A percentile compares a stretch with the other conserved stretches of the same genome.
phyloP scores from a whole-genome alignment of 352 stramenopile genomes.

The Globisporangium megalacanthum region DNA sequence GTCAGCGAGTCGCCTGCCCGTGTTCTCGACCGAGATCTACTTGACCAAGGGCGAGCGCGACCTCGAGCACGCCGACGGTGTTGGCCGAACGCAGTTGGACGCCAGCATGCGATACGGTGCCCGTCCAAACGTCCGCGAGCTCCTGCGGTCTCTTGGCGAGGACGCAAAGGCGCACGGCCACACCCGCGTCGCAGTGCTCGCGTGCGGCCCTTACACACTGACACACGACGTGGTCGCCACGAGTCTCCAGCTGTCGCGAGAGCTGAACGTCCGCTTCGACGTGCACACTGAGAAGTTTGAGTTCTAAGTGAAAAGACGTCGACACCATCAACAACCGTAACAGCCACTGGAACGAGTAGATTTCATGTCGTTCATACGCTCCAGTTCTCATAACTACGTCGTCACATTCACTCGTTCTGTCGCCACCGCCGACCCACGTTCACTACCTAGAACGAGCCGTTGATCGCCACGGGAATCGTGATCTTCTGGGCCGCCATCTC shows the following conservation, averaged over 20 bases:
- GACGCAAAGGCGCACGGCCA: not conserved
- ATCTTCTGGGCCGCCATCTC: slow-evolving; percentile 11
- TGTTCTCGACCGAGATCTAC: slow-evolving; percentile 33
- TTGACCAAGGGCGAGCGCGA: slow-evolving; percentile 25
- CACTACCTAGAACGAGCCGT: slow-evolving; percentile 1
- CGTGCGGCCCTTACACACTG: not conserved
- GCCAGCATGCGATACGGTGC: not conserved
- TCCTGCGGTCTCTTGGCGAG: not conserved
- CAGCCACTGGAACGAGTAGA: too few species aligned
- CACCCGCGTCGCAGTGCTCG: not conserved
- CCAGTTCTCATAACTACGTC: not conserved
- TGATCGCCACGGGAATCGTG: slow-evolving; percentile 9
- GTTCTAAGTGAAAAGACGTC: not conserved
- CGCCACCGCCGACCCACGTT: not conserved
- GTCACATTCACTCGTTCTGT: not conserved
- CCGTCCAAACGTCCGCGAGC: not conserved
- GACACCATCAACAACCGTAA: not conserved
- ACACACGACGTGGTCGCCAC: not conserved
- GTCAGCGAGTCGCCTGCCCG: not conserved
- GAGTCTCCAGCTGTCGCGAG: not conserved
- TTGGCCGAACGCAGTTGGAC: too few species aligned
- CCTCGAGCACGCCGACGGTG: slow-evolving; percentile 12
- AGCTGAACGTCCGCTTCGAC: not conserved
- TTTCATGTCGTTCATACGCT: not conserved
- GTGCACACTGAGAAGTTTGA: not conserved